Evolutionary conservation across 73 alveolate genomes (phyloP), one percentile per base, ranked within the genome.

Genomic region (Paramecium primaurelia): DNA sequence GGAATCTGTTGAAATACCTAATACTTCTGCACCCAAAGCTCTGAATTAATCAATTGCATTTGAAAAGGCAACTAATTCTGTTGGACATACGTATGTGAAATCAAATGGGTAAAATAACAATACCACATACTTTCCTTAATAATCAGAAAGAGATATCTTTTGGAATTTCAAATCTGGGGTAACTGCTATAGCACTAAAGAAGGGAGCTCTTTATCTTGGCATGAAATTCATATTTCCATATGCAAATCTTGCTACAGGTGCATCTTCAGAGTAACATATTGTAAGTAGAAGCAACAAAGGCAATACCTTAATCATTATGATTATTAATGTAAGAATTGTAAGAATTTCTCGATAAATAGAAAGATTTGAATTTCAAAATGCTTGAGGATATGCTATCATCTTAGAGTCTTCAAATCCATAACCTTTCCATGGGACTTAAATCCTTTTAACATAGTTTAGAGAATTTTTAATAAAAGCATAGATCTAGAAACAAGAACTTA

Each of bases 41-140:
- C 96, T 96, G 93, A 98, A 96, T 91, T 97, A 93, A 59, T 94
- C 97, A 49, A 96, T 92, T 32, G 98, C 99, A 69, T 97, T 99
- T 60, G 98, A 95, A 96, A 98, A 98, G 42, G 99, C 98, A 83
- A 98, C 94, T 59, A 98, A 93, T 92, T 98, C 99, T 32, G 99
- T 98, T 32, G 99, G 99, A 95, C 99, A 98, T 11, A 98, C 99
- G 77, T 97, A 98, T 77, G 99, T 98, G 94, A 98, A 98, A 93
- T 98, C 99, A 92, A 98, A 97, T 71, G 99, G 99, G 94, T 98
- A 98, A 96, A 98, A 98, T 92, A 98, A 95, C 87, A 98, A 88
- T 34, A 98, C 99, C 59, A 97, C 95, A 96, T 98, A 98, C 95
- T 96, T 98, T 86, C 98, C 99, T 88, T 80, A 59, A 51, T 45